Evolutionary conservation across 257 asterid species (phyloP), one percentile per base, ranked within the genome.

Genomic region (Solanum ahanhuiri): DNA sequence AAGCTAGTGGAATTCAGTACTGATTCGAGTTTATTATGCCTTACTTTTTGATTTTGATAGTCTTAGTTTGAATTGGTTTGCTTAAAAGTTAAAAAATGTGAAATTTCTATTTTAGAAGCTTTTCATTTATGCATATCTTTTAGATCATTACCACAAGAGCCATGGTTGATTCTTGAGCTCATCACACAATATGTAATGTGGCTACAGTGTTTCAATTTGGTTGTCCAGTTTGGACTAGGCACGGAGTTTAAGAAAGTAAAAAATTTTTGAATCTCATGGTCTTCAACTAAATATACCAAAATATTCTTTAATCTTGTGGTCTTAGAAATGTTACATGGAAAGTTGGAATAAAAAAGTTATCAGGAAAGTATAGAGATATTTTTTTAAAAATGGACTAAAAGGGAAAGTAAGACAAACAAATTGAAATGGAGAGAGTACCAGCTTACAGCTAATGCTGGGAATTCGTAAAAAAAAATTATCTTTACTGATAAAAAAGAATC

Each of bases 301-400:
- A 58, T 58, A 0, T 18, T 58, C 12, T 57, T 57, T 58, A 54
- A 54, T 54, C 0, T 17, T 54, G 8, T 10, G 70, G 7, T 63
- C 0, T n/a, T 23, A 63, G 0, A n/a, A 0, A 63, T 63, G 31
- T 23, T 0, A 60, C 4, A 0, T 9, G 31, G 15, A 63, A 63
- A 10, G 33, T n/a, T 63, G 70, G 70, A 63, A 63, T 4, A 10
- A 0, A 23, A 63, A 63, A 63, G 17, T 4, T 63, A 23, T 1
- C 2, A 0, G 12, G n/a, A 63, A 63, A 4, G 33, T 0, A n/a
- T 9, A 2, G 14, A 63, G 15, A 63, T 0, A 63, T 63, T 23
- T 58, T 63, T n/a, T 58, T 63, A 10, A 0, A 23, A 4, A 23
- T 4, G 17, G 31, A 23, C 7, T n/a, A 63, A 11, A n/a, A 23